A percentile compares a stretch with the other conserved stretches of the same genome.
phyloP scores from a whole-genome alignment of 495 filamentous ascomycete species.

The Copromyces sp. region DNA sequence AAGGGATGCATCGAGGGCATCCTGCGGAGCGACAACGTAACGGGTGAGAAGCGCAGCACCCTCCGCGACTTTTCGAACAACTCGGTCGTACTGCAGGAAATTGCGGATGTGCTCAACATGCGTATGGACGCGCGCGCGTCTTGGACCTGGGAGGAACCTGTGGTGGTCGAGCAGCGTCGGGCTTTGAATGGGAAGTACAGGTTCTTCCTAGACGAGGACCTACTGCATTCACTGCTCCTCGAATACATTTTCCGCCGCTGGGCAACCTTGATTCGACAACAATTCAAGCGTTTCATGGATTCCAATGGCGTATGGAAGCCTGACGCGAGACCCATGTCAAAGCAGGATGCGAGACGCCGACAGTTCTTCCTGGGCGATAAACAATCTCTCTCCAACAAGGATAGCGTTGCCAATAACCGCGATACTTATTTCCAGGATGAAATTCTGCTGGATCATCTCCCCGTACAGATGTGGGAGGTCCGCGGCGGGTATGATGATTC shows the following conservation, averaged over 20 bases:
- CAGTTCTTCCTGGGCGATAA: constrained; percentile 11
- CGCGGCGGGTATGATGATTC: constrained; percentile 14
- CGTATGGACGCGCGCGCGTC: constrained; percentile 44
- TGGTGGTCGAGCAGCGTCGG: constrained; percentile 31
- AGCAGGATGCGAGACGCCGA: constrained; percentile 11
- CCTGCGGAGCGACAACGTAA: constrained; percentile 46
- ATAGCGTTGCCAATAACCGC: constrained; percentile 1
- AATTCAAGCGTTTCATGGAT: constrained; percentile 35
- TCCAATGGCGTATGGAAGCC: constrained; percentile 32
- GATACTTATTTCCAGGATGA: constrained; percentile 11
- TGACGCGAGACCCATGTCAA: constrained; percentile 12
- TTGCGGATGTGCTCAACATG: constrained; percentile 64
- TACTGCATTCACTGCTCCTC: constrained; percentile 53
- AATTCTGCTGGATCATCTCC: constrained; percentile 38
- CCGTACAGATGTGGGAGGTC: constrained; percentile 29
- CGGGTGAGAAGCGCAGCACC: constrained; percentile 46
- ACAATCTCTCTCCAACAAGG: background rate
- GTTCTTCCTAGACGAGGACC: constrained; percentile 59
- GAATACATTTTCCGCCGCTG: constrained; percentile 47
- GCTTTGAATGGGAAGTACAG: constrained; percentile 60
- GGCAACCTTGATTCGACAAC: constrained; percentile 5
- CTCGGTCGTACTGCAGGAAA: constrained; percentile 45
- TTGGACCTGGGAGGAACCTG: constrained; percentile 46
- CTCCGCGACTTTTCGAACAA: constrained; percentile 51
- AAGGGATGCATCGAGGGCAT: constrained; percentile 38